Base-by-base conservation (phyloP, 202 grass and related monocot species). In the Panicum virgatum region DNA sequence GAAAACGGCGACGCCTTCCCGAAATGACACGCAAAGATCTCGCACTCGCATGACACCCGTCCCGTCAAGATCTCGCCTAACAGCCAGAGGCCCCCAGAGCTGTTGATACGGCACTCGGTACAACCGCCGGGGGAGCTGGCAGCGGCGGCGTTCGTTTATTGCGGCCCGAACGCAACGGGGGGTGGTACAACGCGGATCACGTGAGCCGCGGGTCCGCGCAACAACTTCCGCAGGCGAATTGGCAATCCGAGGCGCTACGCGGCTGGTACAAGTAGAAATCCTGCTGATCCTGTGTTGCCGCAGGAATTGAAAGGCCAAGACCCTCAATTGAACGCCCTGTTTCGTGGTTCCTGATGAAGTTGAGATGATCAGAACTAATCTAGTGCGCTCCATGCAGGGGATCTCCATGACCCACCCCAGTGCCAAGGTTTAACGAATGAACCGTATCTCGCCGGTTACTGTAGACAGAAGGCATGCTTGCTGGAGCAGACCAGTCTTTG, bases 181-280 rank as follows among this genome's bases (percentile, higher is more conserved):
- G 9, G n/a, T n/a, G 4, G 60, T 76, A 46, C 82, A 22, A 10
- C 38, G 16, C 39, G 11, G 10, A 68, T 47, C 82, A 60, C 5
- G 52, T 77, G 73, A 77, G 5, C 51, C 27, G 20, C 37, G 38
- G 42, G 3, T 12, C 71, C 77, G 48, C 74, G 77, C 20, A 64
- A 26, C 62, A 48, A 30, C 51, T 61, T 34, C 32, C 32, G 38
- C 26, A 29, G 60, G n/a, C 56, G 7, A 62, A 34, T n/a, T 56
- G 52, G 20, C 52, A 10, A 56, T 23, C 52, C 1, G 4, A 22
- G n/a, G 19, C 51, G 51, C 19, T 20, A 20, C 46, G 46, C 46
- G 14, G 46, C 30, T n/a, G n/a, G n/a, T n/a, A n/a, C n/a, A 0
- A 15, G 36, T 5, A 34, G 2, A 37, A 18, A 64, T 37, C 61